These are phyloP conservation scores for Cornus kousa DNA, from an alignment of 148 eudicot species.

Conservation along the genomic window DNA sequence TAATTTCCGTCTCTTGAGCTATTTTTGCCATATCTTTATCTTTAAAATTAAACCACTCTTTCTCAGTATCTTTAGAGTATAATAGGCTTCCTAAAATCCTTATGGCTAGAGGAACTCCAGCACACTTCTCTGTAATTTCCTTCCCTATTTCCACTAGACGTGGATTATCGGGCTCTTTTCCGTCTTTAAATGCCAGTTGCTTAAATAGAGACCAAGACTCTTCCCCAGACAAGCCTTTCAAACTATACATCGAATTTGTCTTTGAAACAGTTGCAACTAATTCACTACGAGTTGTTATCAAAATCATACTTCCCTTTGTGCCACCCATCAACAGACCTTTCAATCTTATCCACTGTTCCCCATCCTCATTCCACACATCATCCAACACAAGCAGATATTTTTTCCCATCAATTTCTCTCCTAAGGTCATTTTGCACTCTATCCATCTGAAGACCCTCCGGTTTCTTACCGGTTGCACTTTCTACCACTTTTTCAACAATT, in stretches of 20 bases:
- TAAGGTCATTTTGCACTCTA: too few relatives aligned
- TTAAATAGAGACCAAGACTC: slow-evolving; percentile 13
- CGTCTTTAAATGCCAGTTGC: slow-evolving; percentile 16
- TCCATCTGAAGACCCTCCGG: too few relatives aligned
- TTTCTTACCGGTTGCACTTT: too few relatives aligned
- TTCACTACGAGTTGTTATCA: slow-evolving; percentile 12
- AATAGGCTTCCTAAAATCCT: slow-evolving; percentile 24
- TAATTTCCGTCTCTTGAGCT: neutral
- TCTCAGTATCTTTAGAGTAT: slow-evolving; percentile 1
- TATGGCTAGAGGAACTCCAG: slow-evolving; percentile 24
- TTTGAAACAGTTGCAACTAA: too few relatives aligned
- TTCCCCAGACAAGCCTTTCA: neutral
- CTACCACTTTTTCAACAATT: too few relatives aligned
- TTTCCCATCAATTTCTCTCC: neutral
- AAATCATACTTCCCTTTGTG: slow-evolving; percentile 6
- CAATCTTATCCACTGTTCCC: slow-evolving; percentile 5
- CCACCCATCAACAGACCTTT: neutral
- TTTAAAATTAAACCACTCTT: slow-evolving; percentile 21
- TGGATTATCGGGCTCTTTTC: neutral
- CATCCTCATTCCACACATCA: slow-evolving; percentile 18
- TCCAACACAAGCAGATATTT: slow-evolving; percentile 17
- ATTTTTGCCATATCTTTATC: slow-evolving; percentile 2
- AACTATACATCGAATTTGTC: too few relatives aligned
- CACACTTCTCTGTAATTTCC: slow-evolving; percentile 28
- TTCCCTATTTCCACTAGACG: slow-evolving; percentile 16